Percentiles rank a stretch among this genome's conserved stretches.
These are phyloP conservation scores for Dinochytrium kinnereticum DNA, from an alignment of 371 early-diverging fungal species.

Conservation along the genomic window DNA sequence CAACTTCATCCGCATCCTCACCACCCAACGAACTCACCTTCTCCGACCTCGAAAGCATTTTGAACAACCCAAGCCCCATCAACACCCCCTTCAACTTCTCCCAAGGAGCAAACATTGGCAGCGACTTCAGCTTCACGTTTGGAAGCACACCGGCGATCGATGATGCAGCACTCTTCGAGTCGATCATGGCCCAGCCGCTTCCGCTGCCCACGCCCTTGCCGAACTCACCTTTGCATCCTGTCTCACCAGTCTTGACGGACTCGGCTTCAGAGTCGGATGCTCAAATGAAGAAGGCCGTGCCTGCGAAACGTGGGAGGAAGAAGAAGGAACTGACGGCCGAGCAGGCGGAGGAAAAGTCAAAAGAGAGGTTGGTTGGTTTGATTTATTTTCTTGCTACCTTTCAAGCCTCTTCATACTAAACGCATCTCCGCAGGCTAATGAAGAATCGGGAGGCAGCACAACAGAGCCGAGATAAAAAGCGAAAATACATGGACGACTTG, in stretches of 20 bases:
- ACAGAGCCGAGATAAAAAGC: conserved; percentile 87
- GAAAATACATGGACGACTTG: conserved; percentile 76
- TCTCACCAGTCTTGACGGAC: conserved; percentile 3
- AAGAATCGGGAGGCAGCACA: conserved; percentile 89
- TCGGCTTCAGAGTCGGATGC: conserved; percentile 1
- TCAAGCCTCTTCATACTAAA: too few species aligned
- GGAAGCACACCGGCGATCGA: background rate
- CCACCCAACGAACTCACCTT: background rate
- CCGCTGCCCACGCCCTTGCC: background rate
- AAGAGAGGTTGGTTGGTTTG: conserved; percentile 7
- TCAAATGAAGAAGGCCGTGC: background rate
- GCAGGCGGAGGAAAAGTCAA: conserved; percentile 1
- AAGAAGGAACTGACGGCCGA: conserved; percentile 11
- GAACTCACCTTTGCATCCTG: background rate
- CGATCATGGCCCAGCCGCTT: background rate
- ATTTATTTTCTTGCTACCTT: too few species aligned
- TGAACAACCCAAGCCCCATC: background rate
- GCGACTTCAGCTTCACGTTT: conserved; percentile 7
- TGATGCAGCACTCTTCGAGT: background rate
- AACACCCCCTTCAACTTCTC: background rate
- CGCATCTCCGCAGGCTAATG: conserved; percentile 10
- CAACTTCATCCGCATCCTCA: background rate
- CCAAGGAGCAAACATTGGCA: background rate
- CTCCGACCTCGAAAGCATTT: background rate
- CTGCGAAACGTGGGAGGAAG: conserved; percentile 6